Evolutionary conservation across 192 early-diverging fungal genomes (phyloP).

Genomic region (Podochytrium sp.): DNA sequence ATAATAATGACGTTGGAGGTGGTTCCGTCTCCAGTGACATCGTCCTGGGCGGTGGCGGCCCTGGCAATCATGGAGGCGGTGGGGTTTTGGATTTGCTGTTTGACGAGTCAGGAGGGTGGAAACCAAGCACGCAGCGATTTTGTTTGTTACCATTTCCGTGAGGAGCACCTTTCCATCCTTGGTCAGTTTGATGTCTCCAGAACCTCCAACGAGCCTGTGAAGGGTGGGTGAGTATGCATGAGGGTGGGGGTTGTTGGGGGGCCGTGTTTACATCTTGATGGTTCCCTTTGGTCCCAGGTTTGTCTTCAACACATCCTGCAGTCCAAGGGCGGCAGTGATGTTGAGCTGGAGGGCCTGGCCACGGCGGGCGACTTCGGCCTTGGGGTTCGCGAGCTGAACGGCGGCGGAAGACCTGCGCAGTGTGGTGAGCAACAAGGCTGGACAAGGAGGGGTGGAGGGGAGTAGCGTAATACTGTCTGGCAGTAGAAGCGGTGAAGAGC

Average conservation of each 20-base stretch:
- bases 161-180: constrained; percentile 99
- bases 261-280: constrained; percentile 82
- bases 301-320: constrained; percentile 93
- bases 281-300: constrained; percentile 98
- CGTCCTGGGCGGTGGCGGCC: constrained; percentile 98
- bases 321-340: constrained; percentile 92
- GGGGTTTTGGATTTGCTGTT: constrained; percentile 99
- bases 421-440: background rate
- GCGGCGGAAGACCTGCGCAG: constrained; percentile 73
- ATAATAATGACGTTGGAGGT: constrained; percentile 96
- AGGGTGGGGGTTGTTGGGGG: background rate
- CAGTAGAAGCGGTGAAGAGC: background rate
- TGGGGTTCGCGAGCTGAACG: constrained; percentile 94
- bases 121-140: background rate
- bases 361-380: constrained; percentile 96
- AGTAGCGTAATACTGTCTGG: background rate
- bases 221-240: background rate
- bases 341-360: constrained; percentile 97
- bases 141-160: constrained; percentile 85
- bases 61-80: constrained; percentile 99
- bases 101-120: too few relatives aligned
- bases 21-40: constrained; percentile 98
- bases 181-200: constrained; percentile 94
- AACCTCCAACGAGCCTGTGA: constrained; percentile 89
- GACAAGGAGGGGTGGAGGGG: background rate